Conservation (phyloP, 2,329 filamentous ascomycete genomes). For the Ilyonectria robusta region DNA sequence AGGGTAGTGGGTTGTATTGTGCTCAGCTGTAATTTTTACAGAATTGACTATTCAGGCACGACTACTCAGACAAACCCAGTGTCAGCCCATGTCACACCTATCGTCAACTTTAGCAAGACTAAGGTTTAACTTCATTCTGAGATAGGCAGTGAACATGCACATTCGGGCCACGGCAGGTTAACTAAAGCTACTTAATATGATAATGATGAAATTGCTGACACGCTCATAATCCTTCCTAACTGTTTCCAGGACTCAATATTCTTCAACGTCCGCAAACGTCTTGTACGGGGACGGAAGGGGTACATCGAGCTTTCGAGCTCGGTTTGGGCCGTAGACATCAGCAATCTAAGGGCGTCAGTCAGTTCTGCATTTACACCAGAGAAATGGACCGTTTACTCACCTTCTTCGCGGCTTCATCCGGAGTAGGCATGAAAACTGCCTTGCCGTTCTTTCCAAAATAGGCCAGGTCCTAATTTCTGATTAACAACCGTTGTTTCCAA, state of each 20-base stretch:
- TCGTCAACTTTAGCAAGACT: too few relatives aligned
- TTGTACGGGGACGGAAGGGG: slow-evolving; percentile 6
- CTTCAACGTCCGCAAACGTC: slow-evolving; percentile 21
- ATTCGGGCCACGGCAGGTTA: background rate
- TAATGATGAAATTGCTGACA: background rate
- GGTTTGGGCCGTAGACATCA: slow-evolving; percentile 13
- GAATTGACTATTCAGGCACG: too few relatives aligned
- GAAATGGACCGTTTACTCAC: background rate
- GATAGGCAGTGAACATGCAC: background rate
- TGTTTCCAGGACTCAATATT: background rate
- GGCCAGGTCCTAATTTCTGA: slow-evolving; percentile 9
- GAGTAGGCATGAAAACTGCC: slow-evolving; percentile 22
- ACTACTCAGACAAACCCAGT: too few relatives aligned
- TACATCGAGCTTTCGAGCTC: slow-evolving; percentile 15
- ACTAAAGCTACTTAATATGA: background rate
- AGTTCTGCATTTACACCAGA: background rate
- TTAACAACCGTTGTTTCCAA: background rate
- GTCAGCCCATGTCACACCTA: too few relatives aligned
- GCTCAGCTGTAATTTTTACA: too few relatives aligned
- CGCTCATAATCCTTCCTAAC: background rate
- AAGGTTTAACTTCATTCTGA: too few relatives aligned
- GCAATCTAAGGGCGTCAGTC: slow-evolving; percentile 9
- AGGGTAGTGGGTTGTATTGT: too few relatives aligned
- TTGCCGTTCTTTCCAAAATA: slow-evolving; percentile 22
- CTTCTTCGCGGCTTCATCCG: slow-evolving; percentile 19